Conservation (phyloP, 768 basidiomycete genomes). For the Podaxis sp. region DNA sequence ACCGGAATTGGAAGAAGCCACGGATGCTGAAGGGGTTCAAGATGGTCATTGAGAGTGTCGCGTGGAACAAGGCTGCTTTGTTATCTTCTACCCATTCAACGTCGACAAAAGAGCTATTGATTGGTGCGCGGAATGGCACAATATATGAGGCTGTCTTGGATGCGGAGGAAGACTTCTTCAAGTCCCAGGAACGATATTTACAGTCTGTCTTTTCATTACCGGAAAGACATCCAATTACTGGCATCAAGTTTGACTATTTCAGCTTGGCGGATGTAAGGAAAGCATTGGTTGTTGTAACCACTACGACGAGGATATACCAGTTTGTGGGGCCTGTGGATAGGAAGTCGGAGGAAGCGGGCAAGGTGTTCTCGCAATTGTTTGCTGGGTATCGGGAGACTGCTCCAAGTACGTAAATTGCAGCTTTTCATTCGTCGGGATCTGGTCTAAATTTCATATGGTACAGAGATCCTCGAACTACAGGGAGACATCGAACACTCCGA, state of each 20-base stretch:
- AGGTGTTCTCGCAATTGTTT: constrained; percentile 75
- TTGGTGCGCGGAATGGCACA: constrained; percentile 81
- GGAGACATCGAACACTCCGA: constrained; percentile 75
- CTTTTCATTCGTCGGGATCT: constrained; percentile 22
- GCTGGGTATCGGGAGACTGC: constrained; percentile 68
- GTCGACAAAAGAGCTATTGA: constrained; percentile 80
- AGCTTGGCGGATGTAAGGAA: constrained; percentile 60
- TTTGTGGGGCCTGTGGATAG: constrained; percentile 71
- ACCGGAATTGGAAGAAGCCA: constrained; percentile 78
- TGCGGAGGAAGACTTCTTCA: constrained; percentile 90
- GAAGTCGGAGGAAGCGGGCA: constrained; percentile 70
- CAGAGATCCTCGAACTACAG: constrained; percentile 90
- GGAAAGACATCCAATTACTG: constrained; percentile 81
- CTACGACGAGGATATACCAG: constrained; percentile 87
- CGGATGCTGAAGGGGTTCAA: constrained; percentile 76
- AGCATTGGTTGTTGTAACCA: constrained; percentile 77
- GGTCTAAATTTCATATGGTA: constrained; percentile 12
- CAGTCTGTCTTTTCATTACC: constrained; percentile 74
- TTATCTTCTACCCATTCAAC: constrained; percentile 65
- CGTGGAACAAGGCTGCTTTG: constrained; percentile 80
- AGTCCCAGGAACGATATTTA: constrained; percentile 79
- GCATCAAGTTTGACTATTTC: constrained; percentile 79
- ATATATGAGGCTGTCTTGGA: constrained; percentile 90
- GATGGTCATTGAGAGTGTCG: constrained; percentile 86
- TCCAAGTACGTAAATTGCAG: constrained; percentile 56